Evolutionary conservation across 2,329 filamentous ascomycete species (phyloP).

Genomic region (Arthrobotrys sphaeroides): DNA sequence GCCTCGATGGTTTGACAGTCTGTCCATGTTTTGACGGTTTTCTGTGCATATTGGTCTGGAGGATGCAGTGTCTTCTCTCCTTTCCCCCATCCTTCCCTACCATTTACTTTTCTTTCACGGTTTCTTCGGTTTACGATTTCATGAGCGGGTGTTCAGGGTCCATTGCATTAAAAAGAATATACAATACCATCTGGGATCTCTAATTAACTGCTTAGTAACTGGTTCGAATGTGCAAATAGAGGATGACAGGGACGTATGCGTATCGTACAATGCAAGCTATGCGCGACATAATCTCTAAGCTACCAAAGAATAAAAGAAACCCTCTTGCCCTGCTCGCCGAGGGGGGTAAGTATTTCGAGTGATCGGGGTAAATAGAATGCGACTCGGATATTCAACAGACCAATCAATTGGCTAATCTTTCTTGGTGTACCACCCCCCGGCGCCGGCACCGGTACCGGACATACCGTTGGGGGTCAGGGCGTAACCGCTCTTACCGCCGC

Average conservation of each 20-base stretch:
- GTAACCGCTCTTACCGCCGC: slow-evolving; percentile 7
- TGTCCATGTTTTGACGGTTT: background rate
- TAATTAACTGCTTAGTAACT: background rate
- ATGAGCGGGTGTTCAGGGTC: slow-evolving; percentile 45
- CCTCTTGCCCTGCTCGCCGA: no score
- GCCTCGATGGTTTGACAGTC: background rate
- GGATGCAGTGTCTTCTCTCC: background rate
- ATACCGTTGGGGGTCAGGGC: background rate
- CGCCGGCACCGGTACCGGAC: no score
- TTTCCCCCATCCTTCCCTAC: background rate
- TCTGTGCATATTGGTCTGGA: background rate
- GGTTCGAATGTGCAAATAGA: background rate
- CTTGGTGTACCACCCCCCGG: slow-evolving; percentile 45
- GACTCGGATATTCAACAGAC: background rate
- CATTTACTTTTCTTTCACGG: background rate
- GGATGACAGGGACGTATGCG: no score
- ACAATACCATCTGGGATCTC: background rate
- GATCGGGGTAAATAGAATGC: no score
- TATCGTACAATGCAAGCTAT: slow-evolving; percentile 9
- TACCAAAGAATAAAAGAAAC: background rate
- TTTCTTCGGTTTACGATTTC: background rate
- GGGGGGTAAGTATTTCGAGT: no score
- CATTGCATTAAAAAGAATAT: background rate
- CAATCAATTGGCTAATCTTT: slow-evolving; percentile 42
- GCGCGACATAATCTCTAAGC: background rate